These are phyloP conservation scores for Cetraspora pellucida DNA, from an alignment of 192 early-diverging fungal genomes.

Conservation along the genomic window DNA sequence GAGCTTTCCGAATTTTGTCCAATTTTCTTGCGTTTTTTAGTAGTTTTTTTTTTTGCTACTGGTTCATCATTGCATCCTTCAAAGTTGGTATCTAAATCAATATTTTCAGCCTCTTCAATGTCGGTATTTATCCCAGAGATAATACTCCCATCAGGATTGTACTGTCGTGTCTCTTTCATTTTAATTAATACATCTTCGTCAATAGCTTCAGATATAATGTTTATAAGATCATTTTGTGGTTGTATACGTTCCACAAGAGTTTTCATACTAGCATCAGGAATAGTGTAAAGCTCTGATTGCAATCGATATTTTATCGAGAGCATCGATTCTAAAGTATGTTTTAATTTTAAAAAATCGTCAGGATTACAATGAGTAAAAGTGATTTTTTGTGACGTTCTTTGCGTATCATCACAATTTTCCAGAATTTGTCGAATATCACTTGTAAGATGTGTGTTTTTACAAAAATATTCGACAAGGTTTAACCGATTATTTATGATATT, in stretches of 20 bases:
- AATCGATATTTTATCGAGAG: conserved; percentile 44
- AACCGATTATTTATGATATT: conserved; percentile 69
- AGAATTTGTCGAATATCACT: conserved; percentile 55
- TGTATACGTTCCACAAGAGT: conserved; percentile 44
- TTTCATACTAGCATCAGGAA: not conserved
- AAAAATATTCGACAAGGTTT: conserved; percentile 77
- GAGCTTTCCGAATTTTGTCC: not conserved
- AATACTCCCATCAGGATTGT: not conserved
- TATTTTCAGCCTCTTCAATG: not conserved
- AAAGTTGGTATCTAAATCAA: not conserved
- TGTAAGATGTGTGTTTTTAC: conserved; percentile 54
- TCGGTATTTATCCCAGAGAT: not conserved
- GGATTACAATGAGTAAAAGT: conserved; percentile 66
- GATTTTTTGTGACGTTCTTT: conserved; percentile 71
- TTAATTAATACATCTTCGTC: conserved; percentile 48
- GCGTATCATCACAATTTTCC: conserved; percentile 62
- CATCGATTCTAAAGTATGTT: conserved; percentile 59
- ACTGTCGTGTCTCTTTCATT: conserved; percentile 27
- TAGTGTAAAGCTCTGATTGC: not conserved
- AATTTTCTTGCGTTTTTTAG: not conserved
- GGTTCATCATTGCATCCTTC: not conserved
- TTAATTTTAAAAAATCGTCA: conserved; percentile 63
- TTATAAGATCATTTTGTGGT: conserved; percentile 44
- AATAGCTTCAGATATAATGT: conserved; percentile 49
- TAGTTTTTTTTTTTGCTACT: not conserved